These are phyloP conservation scores for Capsicum chinense DNA, from an alignment of 257 asterid species.

Conservation along the genomic window DNA sequence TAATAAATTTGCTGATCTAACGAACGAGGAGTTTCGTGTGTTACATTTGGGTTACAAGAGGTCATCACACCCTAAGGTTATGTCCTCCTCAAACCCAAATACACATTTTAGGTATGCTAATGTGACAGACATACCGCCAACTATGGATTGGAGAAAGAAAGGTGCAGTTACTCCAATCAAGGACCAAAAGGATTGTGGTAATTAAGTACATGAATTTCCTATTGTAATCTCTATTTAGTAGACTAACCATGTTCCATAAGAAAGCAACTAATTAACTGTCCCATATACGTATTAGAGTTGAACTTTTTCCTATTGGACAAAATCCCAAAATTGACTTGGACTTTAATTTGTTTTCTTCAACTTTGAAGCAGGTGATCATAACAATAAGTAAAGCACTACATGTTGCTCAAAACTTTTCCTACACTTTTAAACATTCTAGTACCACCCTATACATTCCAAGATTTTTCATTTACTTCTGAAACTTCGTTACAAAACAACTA, in stretches of 20 bases:
- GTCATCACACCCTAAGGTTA: background rate
- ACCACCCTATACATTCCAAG: background rate
- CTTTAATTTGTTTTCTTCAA: constrained; percentile 19
- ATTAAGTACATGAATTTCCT: background rate
- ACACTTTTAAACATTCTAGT: too few relatives aligned
- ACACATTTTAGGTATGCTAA: constrained; percentile 40
- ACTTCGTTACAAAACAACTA: too few relatives aligned
- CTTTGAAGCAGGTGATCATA: background rate
- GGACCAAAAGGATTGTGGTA: constrained; percentile 57
- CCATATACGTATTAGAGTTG: background rate
- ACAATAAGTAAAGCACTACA: background rate
- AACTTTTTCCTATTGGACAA: background rate
- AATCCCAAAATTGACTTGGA: background rate
- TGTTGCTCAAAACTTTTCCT: background rate
- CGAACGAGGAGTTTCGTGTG: constrained; percentile 47
- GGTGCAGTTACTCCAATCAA: constrained; percentile 54
- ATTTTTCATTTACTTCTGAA: background rate
- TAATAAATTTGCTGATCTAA: constrained; percentile 44
- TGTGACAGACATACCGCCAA: constrained; percentile 33
- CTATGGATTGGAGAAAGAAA: constrained; percentile 48
- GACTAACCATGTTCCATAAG: background rate
- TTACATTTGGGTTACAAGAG: constrained; percentile 40
- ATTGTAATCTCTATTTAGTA: background rate
- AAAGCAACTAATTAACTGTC: background rate
- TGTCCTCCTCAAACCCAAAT: background rate